Conservation (phyloP, 805 yeast genomes). For the Torulaspora quercuum region DNA sequence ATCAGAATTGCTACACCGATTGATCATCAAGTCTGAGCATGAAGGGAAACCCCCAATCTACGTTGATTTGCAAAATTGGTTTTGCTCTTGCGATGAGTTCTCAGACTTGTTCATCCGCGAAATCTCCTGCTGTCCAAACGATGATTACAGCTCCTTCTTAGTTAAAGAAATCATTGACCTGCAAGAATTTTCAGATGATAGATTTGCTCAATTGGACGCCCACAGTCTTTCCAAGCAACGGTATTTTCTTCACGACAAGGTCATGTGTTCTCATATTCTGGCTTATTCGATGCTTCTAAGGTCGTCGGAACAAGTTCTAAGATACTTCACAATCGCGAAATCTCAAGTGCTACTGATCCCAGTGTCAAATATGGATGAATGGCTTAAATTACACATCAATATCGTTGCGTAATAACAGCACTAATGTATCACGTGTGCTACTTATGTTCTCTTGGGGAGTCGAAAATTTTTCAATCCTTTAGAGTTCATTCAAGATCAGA, state of each 20-base stretch:
- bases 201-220: constrained; percentile 30
- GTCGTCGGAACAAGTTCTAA: constrained; percentile 20
- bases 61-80: constrained; percentile 34
- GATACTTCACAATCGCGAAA: constrained; percentile 24
- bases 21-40: constrained; percentile 26
- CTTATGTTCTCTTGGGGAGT: background rate
- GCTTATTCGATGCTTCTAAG: constrained; percentile 31
- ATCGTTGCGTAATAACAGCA: constrained; percentile 20
- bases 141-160: constrained; percentile 9
- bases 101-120: constrained; percentile 21
- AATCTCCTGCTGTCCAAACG: constrained; percentile 3
- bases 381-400: constrained; percentile 37
- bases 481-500: background rate
- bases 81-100: constrained; percentile 36
- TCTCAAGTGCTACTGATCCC: constrained; percentile 26
- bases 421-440: constrained; percentile 1
- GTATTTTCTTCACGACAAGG: constrained; percentile 25
- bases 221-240: constrained; percentile 28
- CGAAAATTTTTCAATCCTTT: constrained; percentile 3
- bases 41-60: constrained; percentile 24
- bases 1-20: constrained; percentile 18
- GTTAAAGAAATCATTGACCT: constrained; percentile 21
- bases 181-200: constrained; percentile 26
- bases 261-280: constrained; percentile 35
- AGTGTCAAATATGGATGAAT: constrained; percentile 34